A percentile compares a stretch with the other conserved stretches of the same genome.
These are phyloP conservation scores for Vigna radiata DNA, from an alignment of 306 rosid genomes.

Conservation along the genomic window DNA sequence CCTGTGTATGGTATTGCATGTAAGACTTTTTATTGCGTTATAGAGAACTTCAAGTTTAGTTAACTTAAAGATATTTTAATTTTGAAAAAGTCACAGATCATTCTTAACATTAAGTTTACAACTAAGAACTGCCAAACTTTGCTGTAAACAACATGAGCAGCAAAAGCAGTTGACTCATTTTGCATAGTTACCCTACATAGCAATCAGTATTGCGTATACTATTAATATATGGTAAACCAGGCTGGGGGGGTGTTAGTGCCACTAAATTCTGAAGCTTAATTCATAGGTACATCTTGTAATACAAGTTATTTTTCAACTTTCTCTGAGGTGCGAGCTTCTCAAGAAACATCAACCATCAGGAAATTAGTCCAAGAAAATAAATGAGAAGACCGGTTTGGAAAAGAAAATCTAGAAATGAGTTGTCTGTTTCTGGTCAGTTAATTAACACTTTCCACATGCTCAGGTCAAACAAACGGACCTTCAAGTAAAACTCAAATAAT, in stretches of 20 bases:
- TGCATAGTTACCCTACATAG: constrained; percentile 24
- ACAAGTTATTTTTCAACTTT: constrained; percentile 27
- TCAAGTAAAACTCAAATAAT: constrained; percentile 27
- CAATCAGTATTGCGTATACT: constrained; percentile 11
- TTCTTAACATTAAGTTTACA: constrained; percentile 35
- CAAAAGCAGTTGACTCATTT: constrained; percentile 25
- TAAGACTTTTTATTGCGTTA: constrained; percentile 23
- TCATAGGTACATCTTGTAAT: not conserved
- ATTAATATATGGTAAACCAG: constrained; percentile 20
- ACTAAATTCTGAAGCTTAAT: constrained; percentile 28
- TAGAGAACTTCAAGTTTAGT: constrained; percentile 32
- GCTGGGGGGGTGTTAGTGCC: not conserved
- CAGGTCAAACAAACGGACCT: constrained; percentile 17
- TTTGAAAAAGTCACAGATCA: constrained; percentile 7
- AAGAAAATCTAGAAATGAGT: constrained; percentile 10
- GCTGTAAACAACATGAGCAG: constrained; percentile 9
- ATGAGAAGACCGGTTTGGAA: constrained; percentile 17
- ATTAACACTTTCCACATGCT: constrained; percentile 9
- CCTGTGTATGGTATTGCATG: constrained; percentile 59
- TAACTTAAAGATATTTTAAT: not conserved
- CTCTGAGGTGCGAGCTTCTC: constrained; percentile 1
- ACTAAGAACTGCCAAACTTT: constrained; percentile 18
- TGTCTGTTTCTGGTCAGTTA: constrained; percentile 9
- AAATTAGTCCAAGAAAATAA: constrained; percentile 36
- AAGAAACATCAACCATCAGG: constrained; percentile 8